Evolutionary conservation across 1,139 yeast species (phyloP).

Genomic region (Yamadazyma sp.): DNA sequence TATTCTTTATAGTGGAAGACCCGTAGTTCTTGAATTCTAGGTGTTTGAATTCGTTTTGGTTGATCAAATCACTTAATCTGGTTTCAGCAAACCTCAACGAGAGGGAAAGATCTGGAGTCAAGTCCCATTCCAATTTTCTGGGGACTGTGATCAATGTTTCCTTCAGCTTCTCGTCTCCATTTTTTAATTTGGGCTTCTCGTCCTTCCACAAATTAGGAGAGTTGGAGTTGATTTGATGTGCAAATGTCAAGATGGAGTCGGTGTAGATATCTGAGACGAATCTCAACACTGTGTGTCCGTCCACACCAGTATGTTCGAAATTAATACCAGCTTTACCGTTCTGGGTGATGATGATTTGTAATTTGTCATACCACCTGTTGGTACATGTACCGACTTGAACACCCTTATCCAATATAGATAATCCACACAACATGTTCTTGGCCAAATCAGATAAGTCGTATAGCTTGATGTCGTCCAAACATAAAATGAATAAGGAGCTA

Average conservation of each 20-base stretch:
- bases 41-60: slow-evolving; percentile 85
- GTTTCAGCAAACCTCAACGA: slow-evolving; percentile 92
- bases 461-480: slow-evolving; percentile 75
- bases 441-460: slow-evolving; percentile 68
- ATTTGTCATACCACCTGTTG: slow-evolving; percentile 91
- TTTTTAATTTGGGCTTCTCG: slow-evolving; percentile 10
- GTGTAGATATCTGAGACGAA: slow-evolving; percentile 90
- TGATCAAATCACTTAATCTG: slow-evolving; percentile 78
- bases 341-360: slow-evolving; percentile 85
- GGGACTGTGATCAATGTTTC: slow-evolving; percentile 63
- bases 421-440: slow-evolving; percentile 84
- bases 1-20: slow-evolving; percentile 71
- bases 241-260: slow-evolving; percentile 84
- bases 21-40: slow-evolving; percentile 79
- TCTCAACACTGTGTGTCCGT: slow-evolving; percentile 89
- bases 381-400: slow-evolving; percentile 93
- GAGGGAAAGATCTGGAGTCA: slow-evolving; percentile 72
- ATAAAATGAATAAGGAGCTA: slow-evolving; percentile 76
- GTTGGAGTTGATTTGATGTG: slow-evolving; percentile 75
- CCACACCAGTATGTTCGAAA: slow-evolving; percentile 94
- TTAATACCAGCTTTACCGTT: slow-evolving; percentile 93
- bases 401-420: slow-evolving; percentile 76
- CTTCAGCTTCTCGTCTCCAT: slow-evolving; percentile 3
- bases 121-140: slow-evolving; percentile 84
- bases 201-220: slow-evolving; percentile 76